Conservation (phyloP, 441 rosid genomes). For the Syzygium malaccense region DNA sequence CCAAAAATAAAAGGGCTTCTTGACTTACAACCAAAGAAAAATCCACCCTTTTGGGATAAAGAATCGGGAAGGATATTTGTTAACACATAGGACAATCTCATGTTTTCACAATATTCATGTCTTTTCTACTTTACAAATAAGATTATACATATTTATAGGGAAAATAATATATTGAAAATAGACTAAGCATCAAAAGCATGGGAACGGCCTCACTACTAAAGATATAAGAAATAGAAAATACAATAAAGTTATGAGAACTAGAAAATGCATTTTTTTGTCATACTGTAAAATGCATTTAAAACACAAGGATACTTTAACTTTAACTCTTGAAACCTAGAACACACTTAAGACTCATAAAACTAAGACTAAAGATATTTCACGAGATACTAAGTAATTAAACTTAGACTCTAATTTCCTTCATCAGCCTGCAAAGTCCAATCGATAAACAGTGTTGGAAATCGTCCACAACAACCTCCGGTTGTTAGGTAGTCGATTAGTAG, state of each 20-base stretch:
- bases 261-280: neutral
- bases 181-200: neutral
- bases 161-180: no score
- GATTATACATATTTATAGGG: neutral
- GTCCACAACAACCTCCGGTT: neutral
- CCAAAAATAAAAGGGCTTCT: no score
- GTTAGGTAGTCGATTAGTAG: neutral
- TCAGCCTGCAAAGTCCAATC: neutral
- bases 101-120: no score
- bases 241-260: neutral
- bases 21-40: no score
- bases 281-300: neutral
- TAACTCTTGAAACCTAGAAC: neutral
- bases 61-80: no score
- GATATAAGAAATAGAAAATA: neutral
- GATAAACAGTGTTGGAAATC: neutral
- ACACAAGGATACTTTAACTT: neutral
- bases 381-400: no score
- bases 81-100: no score
- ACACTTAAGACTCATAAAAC: neutral
- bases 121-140: neutral
- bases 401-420: neutral
- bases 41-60: no score
- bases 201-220: neutral
- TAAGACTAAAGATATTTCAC: no score